Evolutionary conservation across 768 basidiomycete genomes (phyloP).

Genomic region (Agaricus blazei): DNA sequence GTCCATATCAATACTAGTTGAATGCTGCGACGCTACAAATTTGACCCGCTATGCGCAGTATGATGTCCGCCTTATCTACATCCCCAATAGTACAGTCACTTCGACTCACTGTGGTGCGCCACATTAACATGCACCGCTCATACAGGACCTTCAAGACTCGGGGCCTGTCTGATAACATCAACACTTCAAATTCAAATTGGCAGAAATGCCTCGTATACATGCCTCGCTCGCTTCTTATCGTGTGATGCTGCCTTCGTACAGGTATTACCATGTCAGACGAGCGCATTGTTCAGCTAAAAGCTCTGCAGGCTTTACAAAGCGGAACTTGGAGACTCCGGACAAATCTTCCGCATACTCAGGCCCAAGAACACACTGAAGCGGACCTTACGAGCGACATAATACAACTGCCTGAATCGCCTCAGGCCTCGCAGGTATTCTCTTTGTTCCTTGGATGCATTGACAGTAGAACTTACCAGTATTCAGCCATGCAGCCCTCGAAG

Average conservation of each 20-base stretch:
- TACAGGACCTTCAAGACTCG: too few relatives aligned
- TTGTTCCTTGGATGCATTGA: not conserved
- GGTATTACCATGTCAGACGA: constrained; percentile 2
- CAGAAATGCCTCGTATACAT: not conserved
- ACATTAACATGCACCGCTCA: not conserved
- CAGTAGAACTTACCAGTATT: not conserved
- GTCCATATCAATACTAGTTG: too few relatives aligned
- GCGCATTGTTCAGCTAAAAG: not conserved
- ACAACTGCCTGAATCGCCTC: not conserved
- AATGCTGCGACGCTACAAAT: too few relatives aligned
- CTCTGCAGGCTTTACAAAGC: not conserved
- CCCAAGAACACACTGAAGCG: too few relatives aligned
- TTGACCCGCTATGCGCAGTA: too few relatives aligned
- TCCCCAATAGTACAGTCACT: too few relatives aligned
- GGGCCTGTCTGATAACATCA: not conserved
- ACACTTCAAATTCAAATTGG: not conserved
- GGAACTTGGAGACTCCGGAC: not conserved
- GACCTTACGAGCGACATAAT: not conserved
- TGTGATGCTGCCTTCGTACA: not conserved
- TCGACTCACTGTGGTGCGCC: too few relatives aligned
- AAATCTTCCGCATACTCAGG: not conserved
- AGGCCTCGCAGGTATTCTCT: not conserved
- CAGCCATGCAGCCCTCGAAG: not conserved
- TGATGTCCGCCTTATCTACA: too few relatives aligned
- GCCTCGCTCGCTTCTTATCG: not conserved